These are phyloP conservation scores for Arthrobotrys conoides DNA, from an alignment of 2,329 filamentous ascomycete species.

Conservation along the genomic window DNA sequence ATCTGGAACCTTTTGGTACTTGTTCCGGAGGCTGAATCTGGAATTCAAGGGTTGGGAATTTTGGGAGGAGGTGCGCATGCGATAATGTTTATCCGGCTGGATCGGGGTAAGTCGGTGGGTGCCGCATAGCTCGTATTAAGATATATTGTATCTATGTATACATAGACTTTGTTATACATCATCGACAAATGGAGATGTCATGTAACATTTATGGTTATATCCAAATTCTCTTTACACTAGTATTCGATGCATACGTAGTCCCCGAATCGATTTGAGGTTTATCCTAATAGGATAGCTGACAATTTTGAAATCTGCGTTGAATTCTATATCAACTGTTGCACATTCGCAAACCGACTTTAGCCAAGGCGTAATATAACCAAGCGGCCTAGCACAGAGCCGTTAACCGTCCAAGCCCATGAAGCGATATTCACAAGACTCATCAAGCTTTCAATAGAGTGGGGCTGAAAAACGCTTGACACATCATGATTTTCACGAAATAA, in stretches of 20 bases:
- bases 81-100: slow-evolving; percentile 46
- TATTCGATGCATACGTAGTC: background rate
- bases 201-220: background rate
- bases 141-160: no score
- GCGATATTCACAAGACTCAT: slow-evolving; percentile 9
- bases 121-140: background rate
- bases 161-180: background rate
- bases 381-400: background rate
- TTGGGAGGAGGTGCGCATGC: background rate
- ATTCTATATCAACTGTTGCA: slow-evolving; percentile 7
- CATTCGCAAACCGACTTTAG: slow-evolving; percentile 2
- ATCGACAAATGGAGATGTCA: background rate
- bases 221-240: background rate
- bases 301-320: background rate
- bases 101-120: background rate
- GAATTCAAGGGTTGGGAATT: background rate
- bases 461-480: no score
- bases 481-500: background rate
- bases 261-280: no score
- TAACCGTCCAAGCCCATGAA: slow-evolving; percentile 7
- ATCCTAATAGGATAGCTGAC: no score
- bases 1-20: background rate
- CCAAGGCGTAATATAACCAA: background rate
- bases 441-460: slow-evolving; percentile 25
- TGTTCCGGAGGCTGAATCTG: slow-evolving; percentile 32